Evolutionary conservation across 352 stramenopile species (phyloP), one percentile per base, ranked within the genome.

Genomic region (Peronospora destructor): DNA sequence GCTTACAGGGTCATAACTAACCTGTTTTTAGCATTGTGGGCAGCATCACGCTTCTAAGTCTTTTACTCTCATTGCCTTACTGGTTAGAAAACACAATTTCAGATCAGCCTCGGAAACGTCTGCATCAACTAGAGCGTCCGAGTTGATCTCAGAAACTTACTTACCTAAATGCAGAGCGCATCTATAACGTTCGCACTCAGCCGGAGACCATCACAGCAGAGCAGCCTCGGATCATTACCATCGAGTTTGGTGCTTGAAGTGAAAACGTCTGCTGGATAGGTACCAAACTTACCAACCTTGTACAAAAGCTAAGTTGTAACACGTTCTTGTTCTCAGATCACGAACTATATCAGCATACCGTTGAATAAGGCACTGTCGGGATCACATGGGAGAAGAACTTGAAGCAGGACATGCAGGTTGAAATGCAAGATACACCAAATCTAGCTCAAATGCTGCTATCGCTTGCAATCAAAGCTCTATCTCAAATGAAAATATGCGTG

Each of bases 401-500:
- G 23, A 26, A 26, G 23, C 23, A 26, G 23, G 5, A 26, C 23
- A 26, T 26, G 23, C 23, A 26, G 4, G 4, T 26, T 26, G 23
- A 26, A 26, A 26, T 26, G 23, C 23, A 26, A 26, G 23, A 26
- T 26, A 45, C 38, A 45, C 23, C 23, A 45, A 44, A 36, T 7
- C 32, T 16, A 36, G 32, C 32, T n/a, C 12, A 36, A 36, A 16
- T 16, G 12, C 10, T 36, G 10, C 32, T 11, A 36, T 36, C 53
- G 50, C 46, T 56, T 53, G 50, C 47, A 58, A 42, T 14, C 23
- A 3, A 26, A 26, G 23, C 23, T 23, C 19, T 23, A 23, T 23
- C 19, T 23, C 4, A 6, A 26, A 6, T 0, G 0, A 26, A 26
- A 26, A 3, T 6, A 6, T 35, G 14, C 23, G 3, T 32, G 28